Conservation (phyloP, 345 rosid genomes). For the Dimocarpus longan region DNA sequence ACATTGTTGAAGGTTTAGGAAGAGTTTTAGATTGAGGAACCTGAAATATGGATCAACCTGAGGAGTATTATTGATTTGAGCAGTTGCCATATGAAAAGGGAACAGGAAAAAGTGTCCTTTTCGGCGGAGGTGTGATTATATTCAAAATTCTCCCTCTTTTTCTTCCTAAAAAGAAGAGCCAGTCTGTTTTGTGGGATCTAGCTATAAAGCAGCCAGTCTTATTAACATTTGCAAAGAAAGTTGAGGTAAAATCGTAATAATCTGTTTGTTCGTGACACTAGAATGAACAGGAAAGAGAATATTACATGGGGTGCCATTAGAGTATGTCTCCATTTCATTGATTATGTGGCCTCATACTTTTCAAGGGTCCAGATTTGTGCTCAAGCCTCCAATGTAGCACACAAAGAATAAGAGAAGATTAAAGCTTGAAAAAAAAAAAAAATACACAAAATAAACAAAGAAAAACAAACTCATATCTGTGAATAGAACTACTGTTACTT, state of each 20-base stretch:
- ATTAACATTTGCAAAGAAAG: background rate
- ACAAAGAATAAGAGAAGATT: background rate
- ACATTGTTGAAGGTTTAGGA: constrained; percentile 36
- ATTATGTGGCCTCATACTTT: background rate
- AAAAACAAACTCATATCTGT: background rate
- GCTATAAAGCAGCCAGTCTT: constrained; percentile 42
- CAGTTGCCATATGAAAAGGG: constrained; percentile 7
- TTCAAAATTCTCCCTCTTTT: constrained; percentile 26
- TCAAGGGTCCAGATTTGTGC: background rate
- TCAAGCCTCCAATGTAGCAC: background rate
- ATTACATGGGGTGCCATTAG: too few relatives aligned
- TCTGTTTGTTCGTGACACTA: background rate
- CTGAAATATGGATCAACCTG: constrained; percentile 4
- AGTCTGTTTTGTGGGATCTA: constrained; percentile 28
- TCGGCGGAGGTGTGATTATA: constrained; percentile 31
- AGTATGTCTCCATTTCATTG: background rate
- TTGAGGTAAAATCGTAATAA: background rate
- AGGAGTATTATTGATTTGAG: background rate
- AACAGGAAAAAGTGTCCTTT: constrained; percentile 11
- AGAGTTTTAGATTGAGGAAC: background rate
- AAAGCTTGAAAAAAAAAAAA: background rate
- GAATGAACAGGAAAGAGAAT: background rate
- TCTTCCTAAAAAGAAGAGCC: constrained; percentile 54
- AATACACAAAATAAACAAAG: too few relatives aligned
- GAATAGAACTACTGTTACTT: background rate